A percentile compares a stretch with the other conserved stretches of the same genome.
phyloP scores from a whole-genome alignment of 192 early-diverging fungal genomes.

The Chytriomyces hyalinus region DNA sequence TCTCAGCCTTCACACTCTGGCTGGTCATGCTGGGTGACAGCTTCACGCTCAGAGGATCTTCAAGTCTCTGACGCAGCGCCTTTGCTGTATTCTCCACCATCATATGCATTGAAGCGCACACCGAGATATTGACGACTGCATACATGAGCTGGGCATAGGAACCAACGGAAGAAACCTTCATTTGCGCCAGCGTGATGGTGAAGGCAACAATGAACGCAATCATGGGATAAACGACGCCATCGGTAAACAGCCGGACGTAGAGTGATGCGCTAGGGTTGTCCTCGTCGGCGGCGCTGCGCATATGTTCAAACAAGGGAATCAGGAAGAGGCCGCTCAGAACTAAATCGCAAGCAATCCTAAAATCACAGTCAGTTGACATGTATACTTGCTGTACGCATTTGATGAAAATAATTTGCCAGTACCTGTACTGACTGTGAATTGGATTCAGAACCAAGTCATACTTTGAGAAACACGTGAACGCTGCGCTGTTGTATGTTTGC shows the following conservation, averaged over 20 bases:
- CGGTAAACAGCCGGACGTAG: background rate
- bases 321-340: background rate
- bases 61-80: too few relatives aligned
- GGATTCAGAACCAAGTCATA: background rate
- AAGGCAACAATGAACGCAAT: background rate
- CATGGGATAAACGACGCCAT: background rate
- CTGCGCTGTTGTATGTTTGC: background rate
- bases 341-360: conserved; percentile 7
- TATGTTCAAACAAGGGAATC: background rate
- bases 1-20: too few relatives aligned
- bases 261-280: background rate
- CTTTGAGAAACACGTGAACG: conserved; percentile 3
- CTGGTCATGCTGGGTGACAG: too few relatives aligned
- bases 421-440: background rate
- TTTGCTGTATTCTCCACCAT: too few relatives aligned
- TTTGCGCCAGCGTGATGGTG: background rate
- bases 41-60: too few relatives aligned
- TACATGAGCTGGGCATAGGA: background rate
- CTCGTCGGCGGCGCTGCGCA: background rate
- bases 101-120: background rate
- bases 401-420: too few relatives aligned
- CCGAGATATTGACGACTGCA: background rate
- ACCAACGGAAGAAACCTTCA: background rate
- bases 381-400: background rate
- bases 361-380: background rate